Conservation (phyloP, 345 rosid species). For the Hypericum androsaemum region DNA sequence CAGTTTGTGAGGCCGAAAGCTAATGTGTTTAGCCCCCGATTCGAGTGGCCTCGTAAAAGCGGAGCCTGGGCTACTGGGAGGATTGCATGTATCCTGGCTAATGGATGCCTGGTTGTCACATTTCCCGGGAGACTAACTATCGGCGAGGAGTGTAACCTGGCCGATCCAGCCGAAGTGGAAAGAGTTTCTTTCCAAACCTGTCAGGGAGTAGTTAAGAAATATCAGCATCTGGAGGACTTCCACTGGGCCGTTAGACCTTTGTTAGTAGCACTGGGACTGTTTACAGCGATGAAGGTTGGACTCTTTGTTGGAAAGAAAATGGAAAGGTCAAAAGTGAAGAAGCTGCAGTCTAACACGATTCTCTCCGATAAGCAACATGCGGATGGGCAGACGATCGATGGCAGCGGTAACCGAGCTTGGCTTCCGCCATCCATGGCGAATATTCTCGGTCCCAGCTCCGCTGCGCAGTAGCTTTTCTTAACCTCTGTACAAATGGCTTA, state of each 20-base stretch:
- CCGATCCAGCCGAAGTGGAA: slow-evolving; percentile 90
- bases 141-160: slow-evolving; percentile 43
- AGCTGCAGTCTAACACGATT: slow-evolving; percentile 14
- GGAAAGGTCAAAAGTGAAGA: slow-evolving; percentile 37
- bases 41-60: slow-evolving; percentile 65
- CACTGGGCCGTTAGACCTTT: slow-evolving; percentile 96
- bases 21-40: slow-evolving; percentile 62
- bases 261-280: slow-evolving; percentile 52
- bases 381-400: slow-evolving; percentile 15
- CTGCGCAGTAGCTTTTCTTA: neutral
- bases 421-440: slow-evolving; percentile 41
- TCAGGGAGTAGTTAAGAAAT: slow-evolving; percentile 54
- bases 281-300: slow-evolving; percentile 62
- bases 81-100: slow-evolving; percentile 53
- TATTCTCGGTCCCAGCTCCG: slow-evolving; percentile 23
- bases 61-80: slow-evolving; percentile 77
- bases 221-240: slow-evolving; percentile 84
- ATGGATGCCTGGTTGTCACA: slow-evolving; percentile 71
- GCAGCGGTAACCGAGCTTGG: slow-evolving; percentile 28
- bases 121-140: slow-evolving; percentile 68
- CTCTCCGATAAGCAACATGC: slow-evolving; percentile 13
- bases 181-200: slow-evolving; percentile 47
- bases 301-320: slow-evolving; percentile 37
- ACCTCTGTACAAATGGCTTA: neutral
- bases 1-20: slow-evolving; percentile 66